Conservation (phyloP, 768 basidiomycete species). For the Tricholoma bakamatsutake region DNA sequence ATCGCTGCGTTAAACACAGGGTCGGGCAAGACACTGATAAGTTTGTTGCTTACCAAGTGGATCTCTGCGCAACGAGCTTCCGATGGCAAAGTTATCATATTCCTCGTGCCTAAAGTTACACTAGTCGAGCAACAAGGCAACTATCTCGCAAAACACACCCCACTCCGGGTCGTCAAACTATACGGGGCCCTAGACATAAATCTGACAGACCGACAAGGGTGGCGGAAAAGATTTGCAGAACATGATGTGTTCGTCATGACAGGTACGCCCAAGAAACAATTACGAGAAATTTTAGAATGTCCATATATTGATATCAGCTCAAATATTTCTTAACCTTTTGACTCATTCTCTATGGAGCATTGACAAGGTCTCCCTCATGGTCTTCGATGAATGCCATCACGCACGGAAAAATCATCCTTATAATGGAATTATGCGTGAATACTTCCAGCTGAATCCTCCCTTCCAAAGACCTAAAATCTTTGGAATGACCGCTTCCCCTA, state of each 20-base stretch:
- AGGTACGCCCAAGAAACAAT: constrained; percentile 33
- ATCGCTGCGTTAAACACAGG: constrained; percentile 75
- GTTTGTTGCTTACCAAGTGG: constrained; percentile 74
- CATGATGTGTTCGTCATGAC: constrained; percentile 86
- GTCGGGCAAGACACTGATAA: constrained; percentile 74
- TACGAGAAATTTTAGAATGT: neutral
- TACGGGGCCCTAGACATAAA: constrained; percentile 70
- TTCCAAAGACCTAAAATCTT: constrained; percentile 72
- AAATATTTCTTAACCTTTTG: constrained; percentile 75
- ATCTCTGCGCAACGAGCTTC: constrained; percentile 46
- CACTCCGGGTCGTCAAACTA: constrained; percentile 61
- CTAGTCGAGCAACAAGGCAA: constrained; percentile 79
- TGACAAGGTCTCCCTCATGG: constrained; percentile 57
- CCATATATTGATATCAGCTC: constrained; percentile 39
- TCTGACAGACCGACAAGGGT: constrained; percentile 57
- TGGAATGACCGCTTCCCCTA: constrained; percentile 89
- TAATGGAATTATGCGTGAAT: constrained; percentile 71
- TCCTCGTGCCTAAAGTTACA: constrained; percentile 81
- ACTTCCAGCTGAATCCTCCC: constrained; percentile 39
- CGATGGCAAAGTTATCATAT: constrained; percentile 59
- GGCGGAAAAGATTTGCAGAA: constrained; percentile 56
- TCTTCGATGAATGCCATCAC: constrained; percentile 85
- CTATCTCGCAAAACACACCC: constrained; percentile 59
- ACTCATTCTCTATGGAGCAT: constrained; percentile 81
- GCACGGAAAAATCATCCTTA: constrained; percentile 71